Percentiles rank a stretch among this genome's conserved stretches.
These are phyloP conservation scores for Apostasia shenzhenica DNA, from an alignment of 106 monocot species.

Conservation along the genomic window DNA sequence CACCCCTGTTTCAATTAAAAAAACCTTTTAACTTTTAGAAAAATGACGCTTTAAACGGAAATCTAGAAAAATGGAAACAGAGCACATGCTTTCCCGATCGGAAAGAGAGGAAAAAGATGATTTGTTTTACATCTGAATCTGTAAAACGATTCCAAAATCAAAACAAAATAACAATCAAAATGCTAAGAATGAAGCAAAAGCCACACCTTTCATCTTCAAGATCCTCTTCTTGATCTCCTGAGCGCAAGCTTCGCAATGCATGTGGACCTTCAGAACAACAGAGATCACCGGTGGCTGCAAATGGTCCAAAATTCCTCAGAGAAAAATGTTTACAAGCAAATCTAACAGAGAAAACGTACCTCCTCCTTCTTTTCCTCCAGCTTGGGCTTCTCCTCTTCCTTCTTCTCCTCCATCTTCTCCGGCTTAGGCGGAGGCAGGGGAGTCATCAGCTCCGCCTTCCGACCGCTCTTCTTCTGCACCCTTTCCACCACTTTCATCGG, in stretches of 20 bases:
- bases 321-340: not conserved
- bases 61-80: not conserved
- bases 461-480: constrained; percentile 71
- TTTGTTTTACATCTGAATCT: not conserved
- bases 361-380: constrained; percentile 70
- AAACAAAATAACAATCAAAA: not conserved
- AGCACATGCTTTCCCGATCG: not conserved
- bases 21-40: not conserved
- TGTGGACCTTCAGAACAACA: constrained; percentile 73
- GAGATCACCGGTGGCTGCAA: constrained; percentile 51
- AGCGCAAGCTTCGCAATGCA: constrained; percentile 97
- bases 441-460: constrained; percentile 70
- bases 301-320: not conserved
- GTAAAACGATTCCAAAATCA: not conserved
- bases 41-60: not conserved
- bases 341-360: constrained; percentile 18
- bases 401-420: constrained; percentile 34
- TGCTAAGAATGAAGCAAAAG: not conserved
- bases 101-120: not conserved
- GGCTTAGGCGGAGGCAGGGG: constrained; percentile 36
- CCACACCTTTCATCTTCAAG: constrained; percentile 76
- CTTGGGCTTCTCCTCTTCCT: constrained; percentile 47
- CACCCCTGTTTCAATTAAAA: constrained; percentile 37
- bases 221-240: constrained; percentile 90
- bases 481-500: constrained; percentile 75